Evolutionary conservation across 345 rosid species (phyloP).

Genomic region (Hevea brasiliensis): DNA sequence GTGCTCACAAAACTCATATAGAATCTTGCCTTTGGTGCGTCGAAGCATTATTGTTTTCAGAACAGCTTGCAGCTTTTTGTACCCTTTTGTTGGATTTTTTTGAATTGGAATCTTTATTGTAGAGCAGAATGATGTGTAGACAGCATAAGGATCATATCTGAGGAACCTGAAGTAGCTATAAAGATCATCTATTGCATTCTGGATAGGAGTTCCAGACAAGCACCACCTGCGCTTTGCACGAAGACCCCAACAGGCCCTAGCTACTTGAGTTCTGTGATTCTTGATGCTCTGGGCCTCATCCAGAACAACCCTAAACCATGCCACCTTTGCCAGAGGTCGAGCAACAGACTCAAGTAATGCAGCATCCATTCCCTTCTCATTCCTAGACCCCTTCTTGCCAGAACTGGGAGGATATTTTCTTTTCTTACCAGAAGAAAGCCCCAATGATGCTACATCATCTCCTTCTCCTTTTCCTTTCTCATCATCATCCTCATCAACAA

Average conservation of each 20-base stretch:
- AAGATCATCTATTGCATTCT: constrained; percentile 94
- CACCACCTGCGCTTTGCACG: constrained; percentile 99
- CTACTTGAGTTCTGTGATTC: constrained; percentile 93
- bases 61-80: constrained; percentile 78
- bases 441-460: constrained; percentile 37
- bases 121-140: constrained; percentile 57
- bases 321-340: constrained; percentile 89
- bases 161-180: constrained; percentile 98
- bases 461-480: constrained; percentile 50
- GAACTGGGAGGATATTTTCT: constrained; percentile 57
- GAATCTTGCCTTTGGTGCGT: constrained; percentile 84
- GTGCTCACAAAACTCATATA: not conserved
- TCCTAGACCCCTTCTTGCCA: constrained; percentile 49
- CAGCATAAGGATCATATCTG: constrained; percentile 78
- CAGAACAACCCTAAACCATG: constrained; percentile 92
- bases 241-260: constrained; percentile 98
- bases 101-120: constrained; percentile 67
- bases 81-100: constrained; percentile 63
- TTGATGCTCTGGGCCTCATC: constrained; percentile 99
- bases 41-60: constrained; percentile 94
- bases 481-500: constrained; percentile 59
- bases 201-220: constrained; percentile 97
- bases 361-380: constrained; percentile 51
- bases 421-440: constrained; percentile 49
- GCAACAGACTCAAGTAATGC: constrained; percentile 47